Base-by-base conservation (phyloP, 108 stramenopile species). In the Skeletonema menzelii region DNA sequence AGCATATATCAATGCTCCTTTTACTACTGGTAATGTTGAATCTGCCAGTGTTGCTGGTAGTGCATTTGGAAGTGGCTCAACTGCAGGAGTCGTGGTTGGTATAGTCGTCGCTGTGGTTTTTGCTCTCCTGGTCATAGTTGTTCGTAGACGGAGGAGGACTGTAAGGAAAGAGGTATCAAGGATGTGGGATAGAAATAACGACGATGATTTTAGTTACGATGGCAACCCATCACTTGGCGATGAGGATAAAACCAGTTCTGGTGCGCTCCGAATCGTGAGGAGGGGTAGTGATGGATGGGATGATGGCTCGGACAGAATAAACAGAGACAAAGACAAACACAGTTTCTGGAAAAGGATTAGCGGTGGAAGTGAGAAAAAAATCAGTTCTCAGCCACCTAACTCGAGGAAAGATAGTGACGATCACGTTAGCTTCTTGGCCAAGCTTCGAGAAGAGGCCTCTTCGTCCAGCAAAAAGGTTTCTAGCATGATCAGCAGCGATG, bases 251-350 rank as follows among this genome's bases (percentile, higher is more conserved):
- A 22, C 49, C 2, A 53, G 49, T 22, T 53, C 49, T 22, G 49
- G 49, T 53, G 49, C 49, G 26, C 70, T 71, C 15, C 59, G 60
- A 8, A 67, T 68, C 10, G 66, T 72, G 30, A 34, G 65, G 46
- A 15, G 70, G 44, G 37, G 59, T 32, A 35, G 59, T 35, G 67
- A 69, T 30, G 72, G 58, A 35, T 73, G 67, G 67, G 72, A 73
- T 28, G 72, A 73, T 64, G 79, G 79, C 3, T 34, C 42, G 24
- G 72, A 73, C 32, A 63, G 71, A 58, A 72, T 79, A 56, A 72
- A 69, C 19, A 68, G 38, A 32, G 69, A 59, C 40, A 72, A 72
- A 56, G 68, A 69, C 19, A 68, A 53, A 32, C 63, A 59, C 40
- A 70, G 70, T 19, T 49, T 67, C 3, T 79, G 79, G 79, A 56